Evolutionary conservation across 179 eudicot species (phyloP).

Genomic region (Vitellaria paradoxa): DNA sequence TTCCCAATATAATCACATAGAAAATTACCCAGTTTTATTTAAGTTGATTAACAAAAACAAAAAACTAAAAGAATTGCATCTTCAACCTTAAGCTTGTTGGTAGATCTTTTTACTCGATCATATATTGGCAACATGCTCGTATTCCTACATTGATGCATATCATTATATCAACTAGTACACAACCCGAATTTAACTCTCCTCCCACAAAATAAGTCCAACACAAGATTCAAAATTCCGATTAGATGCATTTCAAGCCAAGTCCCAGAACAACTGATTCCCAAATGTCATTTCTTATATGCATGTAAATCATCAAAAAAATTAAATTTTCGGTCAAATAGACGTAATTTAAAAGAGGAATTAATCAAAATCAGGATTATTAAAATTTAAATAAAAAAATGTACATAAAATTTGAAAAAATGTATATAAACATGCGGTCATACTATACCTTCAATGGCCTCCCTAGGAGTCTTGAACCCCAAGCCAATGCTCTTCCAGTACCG

Average conservation of each 20-base stretch:
- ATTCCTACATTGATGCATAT: no score
- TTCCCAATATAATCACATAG: no score
- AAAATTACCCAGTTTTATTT: no score
- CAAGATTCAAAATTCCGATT: background rate
- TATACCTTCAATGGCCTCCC: slow-evolving; percentile 74
- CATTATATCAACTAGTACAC: no score
- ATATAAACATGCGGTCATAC: background rate
- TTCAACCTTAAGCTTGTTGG: no score
- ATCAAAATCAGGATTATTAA: background rate
- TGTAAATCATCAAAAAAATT: background rate
- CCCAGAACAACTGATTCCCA: background rate
- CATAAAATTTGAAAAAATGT: background rate
- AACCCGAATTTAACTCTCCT: no score
- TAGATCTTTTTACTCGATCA: no score
- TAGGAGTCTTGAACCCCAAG: slow-evolving; percentile 76
- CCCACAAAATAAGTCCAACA: background rate
- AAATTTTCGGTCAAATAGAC: no score
- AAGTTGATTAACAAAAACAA: no score
- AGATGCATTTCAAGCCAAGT: background rate
- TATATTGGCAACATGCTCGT: no score
- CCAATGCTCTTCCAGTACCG: slow-evolving; percentile 76
- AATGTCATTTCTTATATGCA: background rate
- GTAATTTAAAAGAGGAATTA: background rate
- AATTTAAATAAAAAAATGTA: background rate
- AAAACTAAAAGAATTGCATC: no score